These are phyloP conservation scores for Aaosphaeria arxii DNA, from an alignment of 2,329 filamentous ascomycete genomes.

Conservation along the genomic window DNA sequence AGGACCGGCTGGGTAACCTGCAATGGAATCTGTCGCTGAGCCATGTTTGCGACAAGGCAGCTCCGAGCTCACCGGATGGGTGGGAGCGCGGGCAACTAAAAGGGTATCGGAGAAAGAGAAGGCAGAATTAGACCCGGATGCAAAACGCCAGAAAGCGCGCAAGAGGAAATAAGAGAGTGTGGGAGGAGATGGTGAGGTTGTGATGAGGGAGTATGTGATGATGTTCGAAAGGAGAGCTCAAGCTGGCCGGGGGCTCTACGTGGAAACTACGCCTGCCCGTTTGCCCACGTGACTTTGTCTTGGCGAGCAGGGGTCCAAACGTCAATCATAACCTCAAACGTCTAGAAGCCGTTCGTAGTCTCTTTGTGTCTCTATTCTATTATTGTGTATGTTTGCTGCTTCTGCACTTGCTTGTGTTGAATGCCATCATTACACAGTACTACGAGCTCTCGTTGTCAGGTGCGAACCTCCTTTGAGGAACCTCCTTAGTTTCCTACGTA, in stretches of 20 bases:
- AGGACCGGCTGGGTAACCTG: slow-evolving; percentile 75
- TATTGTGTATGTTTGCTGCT: too few species aligned
- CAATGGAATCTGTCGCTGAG: slow-evolving; percentile 85
- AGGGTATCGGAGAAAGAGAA: slow-evolving; percentile 32
- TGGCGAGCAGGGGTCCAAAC: too few species aligned
- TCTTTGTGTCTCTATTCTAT: too few species aligned
- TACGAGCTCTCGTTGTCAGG: too few species aligned
- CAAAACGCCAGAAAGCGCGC: slow-evolving; percentile 36
- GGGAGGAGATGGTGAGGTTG: slow-evolving; percentile 20
- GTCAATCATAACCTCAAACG: too few species aligned
- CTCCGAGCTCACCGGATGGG: slow-evolving; percentile 35
- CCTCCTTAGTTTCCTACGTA: too few species aligned
- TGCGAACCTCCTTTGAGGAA: too few species aligned
- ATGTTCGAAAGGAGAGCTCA: slow-evolving; percentile 10
- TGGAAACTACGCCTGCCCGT: background rate
- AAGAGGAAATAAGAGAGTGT: slow-evolving; percentile 35
- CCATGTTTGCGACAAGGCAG: slow-evolving; percentile 49
- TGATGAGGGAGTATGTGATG: slow-evolving; percentile 20
- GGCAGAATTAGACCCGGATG: slow-evolving; percentile 35
- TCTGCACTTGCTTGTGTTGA: too few species aligned
- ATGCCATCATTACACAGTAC: too few species aligned
- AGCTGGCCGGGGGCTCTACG: background rate
- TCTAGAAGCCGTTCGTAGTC: too few species aligned
- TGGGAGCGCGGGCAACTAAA: slow-evolving; percentile 26
- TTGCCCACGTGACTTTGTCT: background rate